phyloP scores from a whole-genome alignment of 2,329 filamentous ascomycete species.

The Fusarium compactum region DNA sequence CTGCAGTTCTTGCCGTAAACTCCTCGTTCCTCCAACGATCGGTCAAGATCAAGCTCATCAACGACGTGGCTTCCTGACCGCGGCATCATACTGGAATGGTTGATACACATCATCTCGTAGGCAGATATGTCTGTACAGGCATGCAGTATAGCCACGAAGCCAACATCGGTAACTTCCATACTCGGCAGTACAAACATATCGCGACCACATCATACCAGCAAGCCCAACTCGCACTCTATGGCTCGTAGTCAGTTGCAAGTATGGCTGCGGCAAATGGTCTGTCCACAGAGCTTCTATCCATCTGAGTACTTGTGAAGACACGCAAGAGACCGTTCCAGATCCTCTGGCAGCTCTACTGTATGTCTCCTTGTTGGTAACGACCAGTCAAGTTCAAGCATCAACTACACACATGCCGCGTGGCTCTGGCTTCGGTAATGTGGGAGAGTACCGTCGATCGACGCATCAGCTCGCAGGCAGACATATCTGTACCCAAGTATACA shows the following conservation, averaged over 20 bases:
- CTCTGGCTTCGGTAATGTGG: neutral
- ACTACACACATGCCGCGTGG: neutral
- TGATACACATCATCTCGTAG: neutral
- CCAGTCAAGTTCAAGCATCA: neutral
- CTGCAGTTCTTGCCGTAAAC: conserved; percentile 10
- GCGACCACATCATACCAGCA: neutral
- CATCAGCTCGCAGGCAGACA: neutral
- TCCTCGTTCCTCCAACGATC: conserved; percentile 31
- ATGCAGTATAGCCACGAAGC: neutral
- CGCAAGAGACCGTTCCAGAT: conserved; percentile 46
- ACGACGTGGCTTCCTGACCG: neutral
- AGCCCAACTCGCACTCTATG: neutral
- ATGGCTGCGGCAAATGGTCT: neutral
- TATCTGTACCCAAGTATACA: neutral
- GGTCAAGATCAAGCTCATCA: neutral
- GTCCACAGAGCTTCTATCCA: neutral
- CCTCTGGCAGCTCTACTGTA: conserved; percentile 46
- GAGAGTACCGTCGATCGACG: neutral
- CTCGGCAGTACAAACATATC: neutral
- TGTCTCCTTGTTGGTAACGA: conserved; percentile 28
- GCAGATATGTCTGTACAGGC: neutral
- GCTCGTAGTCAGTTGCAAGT: neutral
- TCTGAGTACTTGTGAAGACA: conserved; percentile 49
- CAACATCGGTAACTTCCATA: neutral
- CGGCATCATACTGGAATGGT: neutral